Base-by-base conservation (phyloP, 805 yeast species). In the Yamadazyma scolyti region DNA sequence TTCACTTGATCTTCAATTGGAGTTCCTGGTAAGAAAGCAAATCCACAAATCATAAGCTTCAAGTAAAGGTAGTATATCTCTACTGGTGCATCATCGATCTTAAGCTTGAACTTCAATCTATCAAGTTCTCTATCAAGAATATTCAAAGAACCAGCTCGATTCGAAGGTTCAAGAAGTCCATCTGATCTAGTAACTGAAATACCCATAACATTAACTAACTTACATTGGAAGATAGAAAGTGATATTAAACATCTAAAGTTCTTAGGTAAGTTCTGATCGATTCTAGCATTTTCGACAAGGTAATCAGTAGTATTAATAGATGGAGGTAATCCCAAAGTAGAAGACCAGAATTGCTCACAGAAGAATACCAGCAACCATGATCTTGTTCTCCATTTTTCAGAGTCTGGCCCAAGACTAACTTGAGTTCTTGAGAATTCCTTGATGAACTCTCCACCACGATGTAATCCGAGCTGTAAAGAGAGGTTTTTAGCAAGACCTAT, bases 301-400 rank as follows among this genome's bases (percentile, higher is more conserved):
- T 79, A 85, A 54, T 89, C 97, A 3, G 71, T 65, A 0, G 89
- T 81, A 36, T 79, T 85, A 44, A 85, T 73, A 4, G 87, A 78
- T 1, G 96, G 89, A 1, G 97, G 97, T 30, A 89, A 61, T 0
- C 97, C 97, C 26, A 88, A 58, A 21, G 79, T 76, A 9, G 94
- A 82, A 4, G 95, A 81, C 93, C 96, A 85, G 49, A 87, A 82
- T 45, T 88, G 94, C 51, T 88, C 96, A 27, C 86, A 71, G 49
- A 88, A 82, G 54, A 83, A 89, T 3, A 85, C 82, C 2, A 90
- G 88, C 17, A 87, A 61, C 97, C 97, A 89, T 1, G 95, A 77
- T 44, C 96, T 67, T 1, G 96, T 87, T 54, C 97, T 72, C 97
- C 96, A 89, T 49, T 79, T 80, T 45, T 86, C 96, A 4, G 96